Evolutionary conservation across 1,284 basidiomycete species (phyloP), one percentile per base, ranked within the genome.

Genomic region (Sporisorium iseilematis-ciliati): DNA sequence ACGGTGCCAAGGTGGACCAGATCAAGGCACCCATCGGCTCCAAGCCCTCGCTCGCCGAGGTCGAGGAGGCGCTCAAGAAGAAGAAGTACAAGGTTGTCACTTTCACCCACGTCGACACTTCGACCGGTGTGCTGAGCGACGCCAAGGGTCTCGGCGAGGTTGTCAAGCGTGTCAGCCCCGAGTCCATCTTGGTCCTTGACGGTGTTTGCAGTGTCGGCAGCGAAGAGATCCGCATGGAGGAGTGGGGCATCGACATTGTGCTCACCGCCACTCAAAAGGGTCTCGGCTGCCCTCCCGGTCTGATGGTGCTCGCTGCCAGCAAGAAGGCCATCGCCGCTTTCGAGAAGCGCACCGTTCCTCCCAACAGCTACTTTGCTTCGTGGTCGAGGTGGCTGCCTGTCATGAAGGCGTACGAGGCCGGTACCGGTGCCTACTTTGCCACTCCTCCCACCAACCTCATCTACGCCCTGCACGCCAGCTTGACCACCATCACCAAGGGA

Each of bases 181-280:
- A 93, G 35, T 93, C 95, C 1, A 88, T 99, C 68, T 87, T 97
- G 58, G 88, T 94, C 21, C 88, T 96, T 64, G 96, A 99, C 84
- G 94, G 91, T 45, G 97, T 99, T 31, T 99, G 97, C 87, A 92
- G 94, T 7, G 95, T 98, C 14, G 96, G 93, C 0, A 95, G 92
- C 78, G 96, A 99, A 86, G 94, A 98, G 86, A 96, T 99, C 81
- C 90, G 89, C 62, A 84, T 97, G 88, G 96, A 98, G 79, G 91
- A 90, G 18, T 99, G 96, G 97, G 91, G 90, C 29, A 89, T 99
- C 65, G 97, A 99, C 81, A 90, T 95, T 20, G 91, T 98, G 49
- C 86, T 97, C 56, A 91, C 92, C 16, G 96, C 95, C 12, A 93
- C 92, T 65, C 96, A 99, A 86, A 99, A 99, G 86, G 96, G 97